Base-by-base conservation (phyloP, 208 protist species). In the Borovskyia barvae region DNA sequence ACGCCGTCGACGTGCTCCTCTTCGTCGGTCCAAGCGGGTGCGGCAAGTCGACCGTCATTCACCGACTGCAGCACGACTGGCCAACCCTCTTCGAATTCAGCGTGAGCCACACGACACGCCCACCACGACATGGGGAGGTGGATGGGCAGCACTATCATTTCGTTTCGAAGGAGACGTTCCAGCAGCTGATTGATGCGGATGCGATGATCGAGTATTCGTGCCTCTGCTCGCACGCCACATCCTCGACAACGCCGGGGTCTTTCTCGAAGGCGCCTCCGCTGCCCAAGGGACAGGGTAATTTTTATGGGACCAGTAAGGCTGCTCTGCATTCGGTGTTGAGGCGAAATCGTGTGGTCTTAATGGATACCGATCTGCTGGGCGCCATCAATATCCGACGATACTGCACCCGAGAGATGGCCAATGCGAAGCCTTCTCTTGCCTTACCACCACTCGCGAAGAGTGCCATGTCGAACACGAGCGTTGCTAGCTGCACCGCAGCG, bases 71-170 rank as follows among this genome's bases (percentile, higher is more conserved):
- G 22, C 37, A 20, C 9, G 63, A 74, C 17, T 89, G 73, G 54
- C 83, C 87, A 14, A 46, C 69, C 12, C 41, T 54, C 7, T 95
- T 97, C 48, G 77, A 75, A 41, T 97, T 97, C 43, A 86, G 75
- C 32, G 78, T 97, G 8, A 96, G 88, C 54, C 81, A 95, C 80
- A 97, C 94, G 14, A 97, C 94, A 4, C 80, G 94, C 26, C 17
- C 49, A 24, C 82, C 89, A 20, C 76, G 90, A 9, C 20, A 36
- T 2, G 91, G 86, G 5, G 94, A 97, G 76, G 53, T 66, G 19
- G 39, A 95, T 53, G 94, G 94, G 9, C 62, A 76, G 24, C 58
- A 94, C 51, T 97, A 97, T 58, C 69, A 95, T 72, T 97, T 95
- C 52, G 70, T 82, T 9, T 62, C 51, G 2, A 47, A 58, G 25